Conservation (phyloP, 768 basidiomycete species). For the Russula olivacea region DNA sequence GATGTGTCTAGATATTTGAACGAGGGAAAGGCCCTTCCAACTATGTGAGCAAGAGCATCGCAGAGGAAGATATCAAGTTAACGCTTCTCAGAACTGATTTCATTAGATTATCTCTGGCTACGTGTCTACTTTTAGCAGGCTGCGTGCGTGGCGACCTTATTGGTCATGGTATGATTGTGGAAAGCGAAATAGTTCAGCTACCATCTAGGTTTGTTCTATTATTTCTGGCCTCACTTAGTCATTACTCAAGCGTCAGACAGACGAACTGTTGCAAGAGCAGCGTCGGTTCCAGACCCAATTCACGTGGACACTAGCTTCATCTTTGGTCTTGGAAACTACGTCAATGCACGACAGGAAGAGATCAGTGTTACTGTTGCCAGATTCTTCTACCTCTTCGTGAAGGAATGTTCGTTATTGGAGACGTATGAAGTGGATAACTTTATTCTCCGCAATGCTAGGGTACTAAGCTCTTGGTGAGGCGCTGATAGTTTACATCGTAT, state of each 20-base stretch:
- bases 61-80: neutral
- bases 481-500: neutral
- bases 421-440: constrained; percentile 70
- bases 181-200: constrained; percentile 44
- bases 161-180: constrained; percentile 41
- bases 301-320: constrained; percentile 54
- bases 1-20: constrained; percentile 38
- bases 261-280: constrained; percentile 42
- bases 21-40: constrained; percentile 24
- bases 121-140: constrained; percentile 60
- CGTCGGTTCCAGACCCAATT: constrained; percentile 50
- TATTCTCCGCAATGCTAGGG: constrained; percentile 52
- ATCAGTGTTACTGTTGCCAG: constrained; percentile 50
- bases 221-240: neutral
- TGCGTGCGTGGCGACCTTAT: constrained; percentile 49
- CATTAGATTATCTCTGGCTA: constrained; percentile 54
- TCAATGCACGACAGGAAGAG: constrained; percentile 44
- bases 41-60: constrained; percentile 11
- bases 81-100: constrained; percentile 38
- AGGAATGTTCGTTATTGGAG: constrained; percentile 54
- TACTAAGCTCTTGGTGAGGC: constrained; percentile 55
- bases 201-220: constrained; percentile 48
- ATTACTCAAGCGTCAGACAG: constrained; percentile 31
- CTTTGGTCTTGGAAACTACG: constrained; percentile 46
- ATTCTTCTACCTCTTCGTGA: constrained; percentile 57